These are phyloP conservation scores for Talaromyces verruculosus DNA, from an alignment of 2,329 filamentous ascomycete genomes.

Conservation along the genomic window DNA sequence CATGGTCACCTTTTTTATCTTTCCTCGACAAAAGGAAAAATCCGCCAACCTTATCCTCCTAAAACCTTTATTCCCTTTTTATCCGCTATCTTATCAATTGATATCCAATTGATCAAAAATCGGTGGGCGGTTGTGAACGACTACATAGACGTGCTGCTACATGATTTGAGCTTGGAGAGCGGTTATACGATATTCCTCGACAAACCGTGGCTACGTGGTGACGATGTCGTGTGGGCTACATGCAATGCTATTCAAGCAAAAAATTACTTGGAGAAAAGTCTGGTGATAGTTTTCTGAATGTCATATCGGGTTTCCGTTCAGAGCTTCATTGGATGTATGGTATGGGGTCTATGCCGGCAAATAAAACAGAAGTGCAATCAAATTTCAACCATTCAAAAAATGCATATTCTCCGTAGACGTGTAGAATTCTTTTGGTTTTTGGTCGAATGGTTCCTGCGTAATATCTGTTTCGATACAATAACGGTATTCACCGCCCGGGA, in stretches of 20 bases:
- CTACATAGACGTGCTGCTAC: slow-evolving; percentile 17
- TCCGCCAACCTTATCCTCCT: slow-evolving; percentile 10
- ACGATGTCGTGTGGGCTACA: slow-evolving; percentile 10
- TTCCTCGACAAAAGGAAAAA: slow-evolving; percentile 7
- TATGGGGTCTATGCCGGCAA: slow-evolving; percentile 2
- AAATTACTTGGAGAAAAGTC: not conserved
- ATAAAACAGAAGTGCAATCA: slow-evolving; percentile 18
- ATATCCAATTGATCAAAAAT: slow-evolving; percentile 7
- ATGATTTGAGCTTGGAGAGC: slow-evolving; percentile 14
- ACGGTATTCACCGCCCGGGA: slow-evolving; percentile 14
- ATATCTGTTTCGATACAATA: not conserved
- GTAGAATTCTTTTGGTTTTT: not conserved
- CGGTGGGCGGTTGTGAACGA: slow-evolving; percentile 10
- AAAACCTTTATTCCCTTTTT: slow-evolving; percentile 3
- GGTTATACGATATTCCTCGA: slow-evolving; percentile 12
- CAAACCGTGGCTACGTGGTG: not conserved
- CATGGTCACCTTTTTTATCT: slow-evolving; percentile 18
- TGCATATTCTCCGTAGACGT: not conserved
- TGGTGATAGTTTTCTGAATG: slow-evolving; percentile 10
- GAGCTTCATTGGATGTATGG: slow-evolving; percentile 2
- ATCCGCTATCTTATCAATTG: slow-evolving; percentile 11
- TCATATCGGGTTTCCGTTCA: slow-evolving; percentile 5
- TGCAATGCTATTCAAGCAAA: not conserved
- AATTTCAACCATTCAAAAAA: slow-evolving; percentile 6
- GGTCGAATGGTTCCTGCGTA: not conserved